Evolutionary conservation across 2,329 filamentous ascomycete species (phyloP).

Genomic region (Hypoxylon sp.): DNA sequence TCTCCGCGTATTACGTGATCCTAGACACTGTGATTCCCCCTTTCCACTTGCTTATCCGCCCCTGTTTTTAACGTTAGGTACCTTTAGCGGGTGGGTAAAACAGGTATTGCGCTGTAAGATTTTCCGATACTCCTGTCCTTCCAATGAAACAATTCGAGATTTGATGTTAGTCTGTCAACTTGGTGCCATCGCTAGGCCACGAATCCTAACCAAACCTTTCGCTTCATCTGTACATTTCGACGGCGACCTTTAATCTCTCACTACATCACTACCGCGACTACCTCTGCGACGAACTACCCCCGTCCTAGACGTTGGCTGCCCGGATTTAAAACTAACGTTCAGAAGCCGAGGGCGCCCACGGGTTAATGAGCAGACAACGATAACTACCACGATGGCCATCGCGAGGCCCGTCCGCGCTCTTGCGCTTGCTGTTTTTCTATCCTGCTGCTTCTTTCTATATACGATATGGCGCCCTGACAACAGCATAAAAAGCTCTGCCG

Average conservation of each 20-base stretch:
- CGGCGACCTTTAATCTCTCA: constrained; percentile 17
- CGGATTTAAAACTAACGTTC: constrained; percentile 16
- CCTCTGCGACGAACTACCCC: constrained; percentile 14
- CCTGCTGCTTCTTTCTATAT: constrained; percentile 85
- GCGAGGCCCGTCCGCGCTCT: constrained; percentile 87
- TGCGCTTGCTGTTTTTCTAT: constrained; percentile 76
- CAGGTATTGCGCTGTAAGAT: constrained; percentile 36
- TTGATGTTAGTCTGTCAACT: constrained; percentile 30
- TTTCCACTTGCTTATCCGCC: constrained; percentile 25
- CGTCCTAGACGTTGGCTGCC: constrained; percentile 6
- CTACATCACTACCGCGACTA: constrained; percentile 5
- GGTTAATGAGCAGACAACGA: constrained; percentile 50
- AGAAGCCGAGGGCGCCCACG: constrained; percentile 4
- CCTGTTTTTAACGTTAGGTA: constrained; percentile 19
- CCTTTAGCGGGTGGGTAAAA: constrained; percentile 3
- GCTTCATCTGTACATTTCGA: constrained; percentile 41
- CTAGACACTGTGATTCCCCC: constrained; percentile 32
- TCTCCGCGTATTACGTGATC: background rate
- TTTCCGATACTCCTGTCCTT: constrained; percentile 42
- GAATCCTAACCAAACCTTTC: constrained; percentile 23
- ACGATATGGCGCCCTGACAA: constrained; percentile 75
- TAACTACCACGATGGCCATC: constrained; percentile 77
- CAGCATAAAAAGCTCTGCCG: constrained; percentile 58
- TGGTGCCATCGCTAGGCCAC: constrained; percentile 23
- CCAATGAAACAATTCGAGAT: constrained; percentile 27